These are phyloP conservation scores for Neltuma alba DNA, from an alignment of 306 rosid genomes.

Conservation along the genomic window DNA sequence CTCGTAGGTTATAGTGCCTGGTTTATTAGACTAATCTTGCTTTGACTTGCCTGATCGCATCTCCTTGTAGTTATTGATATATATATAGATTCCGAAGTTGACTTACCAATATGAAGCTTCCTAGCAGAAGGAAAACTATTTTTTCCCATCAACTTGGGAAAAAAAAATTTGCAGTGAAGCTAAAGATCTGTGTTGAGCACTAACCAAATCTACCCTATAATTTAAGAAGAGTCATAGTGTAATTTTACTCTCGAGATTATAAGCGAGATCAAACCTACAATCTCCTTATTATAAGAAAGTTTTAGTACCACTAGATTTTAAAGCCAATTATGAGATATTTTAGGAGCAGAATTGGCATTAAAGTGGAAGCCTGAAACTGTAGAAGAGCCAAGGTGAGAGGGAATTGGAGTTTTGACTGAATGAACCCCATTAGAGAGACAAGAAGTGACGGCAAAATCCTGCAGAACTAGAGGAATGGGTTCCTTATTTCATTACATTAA, in stretches of 20 bases:
- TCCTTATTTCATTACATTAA: background rate
- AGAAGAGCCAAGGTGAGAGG: background rate
- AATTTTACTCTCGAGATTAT: too few relatives aligned
- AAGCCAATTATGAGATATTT: too few relatives aligned
- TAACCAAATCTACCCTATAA: background rate
- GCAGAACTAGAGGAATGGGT: background rate
- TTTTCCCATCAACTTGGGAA: background rate
- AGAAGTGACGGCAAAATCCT: slow-evolving; percentile 25
- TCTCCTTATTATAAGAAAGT: too few relatives aligned
- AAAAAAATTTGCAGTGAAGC: background rate
- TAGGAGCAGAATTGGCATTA: background rate
- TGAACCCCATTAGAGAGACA: slow-evolving; percentile 17
- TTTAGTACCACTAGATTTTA: too few relatives aligned
- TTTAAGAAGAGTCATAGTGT: background rate
- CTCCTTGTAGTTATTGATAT: slow-evolving; percentile 15
- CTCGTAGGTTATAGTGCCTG: slow-evolving; percentile 36
- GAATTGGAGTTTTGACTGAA: slow-evolving; percentile 36
- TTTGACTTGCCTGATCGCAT: slow-evolving; percentile 27
- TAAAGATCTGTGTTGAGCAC: background rate
- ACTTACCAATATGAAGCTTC: slow-evolving; percentile 27
- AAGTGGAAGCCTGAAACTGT: background rate
- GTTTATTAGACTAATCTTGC: background rate
- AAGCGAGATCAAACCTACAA: too few relatives aligned
- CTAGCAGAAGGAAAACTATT: slow-evolving; percentile 4
- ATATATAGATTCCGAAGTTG: slow-evolving; percentile 32